Percentiles rank a stretch among this genome's conserved stretches.
phyloP scores from a whole-genome alignment of 306 rosid genomes.

The Neltuma alba region DNA sequence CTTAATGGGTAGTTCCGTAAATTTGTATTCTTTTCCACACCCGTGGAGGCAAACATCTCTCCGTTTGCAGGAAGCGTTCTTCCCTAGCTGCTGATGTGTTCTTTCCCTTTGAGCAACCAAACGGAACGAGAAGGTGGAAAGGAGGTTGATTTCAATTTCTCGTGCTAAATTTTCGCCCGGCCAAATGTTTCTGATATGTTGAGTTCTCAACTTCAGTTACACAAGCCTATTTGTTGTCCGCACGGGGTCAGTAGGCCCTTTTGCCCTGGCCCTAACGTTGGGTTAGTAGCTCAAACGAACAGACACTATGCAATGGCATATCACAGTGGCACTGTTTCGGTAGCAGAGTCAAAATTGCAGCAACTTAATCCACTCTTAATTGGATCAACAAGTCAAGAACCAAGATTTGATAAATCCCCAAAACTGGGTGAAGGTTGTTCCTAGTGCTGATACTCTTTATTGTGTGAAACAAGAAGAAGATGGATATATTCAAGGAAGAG shows the following conservation, averaged over 20 bases:
- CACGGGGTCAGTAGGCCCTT: slow-evolving; percentile 27
- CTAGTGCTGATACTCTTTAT: slow-evolving; percentile 35
- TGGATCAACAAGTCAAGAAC: slow-evolving; percentile 33
- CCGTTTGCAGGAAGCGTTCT: neutral
- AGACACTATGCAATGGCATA: neutral
- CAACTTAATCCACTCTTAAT: slow-evolving; percentile 27
- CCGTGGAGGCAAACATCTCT: neutral
- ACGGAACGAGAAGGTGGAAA: neutral
- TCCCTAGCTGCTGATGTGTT: neutral
- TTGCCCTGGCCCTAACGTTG: slow-evolving; percentile 4
- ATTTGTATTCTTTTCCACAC: neutral
- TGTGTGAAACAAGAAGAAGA: slow-evolving; percentile 37
- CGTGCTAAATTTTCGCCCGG: neutral
- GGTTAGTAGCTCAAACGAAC: slow-evolving; percentile 28
- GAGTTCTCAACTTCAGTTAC: slow-evolving; percentile 42
- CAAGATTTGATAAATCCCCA: slow-evolving; percentile 31
- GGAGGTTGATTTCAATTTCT: neutral
- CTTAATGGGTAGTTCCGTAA: neutral
- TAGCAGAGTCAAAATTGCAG: slow-evolving; percentile 36
- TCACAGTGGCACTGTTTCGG: slow-evolving; percentile 36
- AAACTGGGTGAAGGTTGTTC: slow-evolving; percentile 35
- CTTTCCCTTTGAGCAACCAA: neutral
- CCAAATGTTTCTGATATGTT: slow-evolving; percentile 31
- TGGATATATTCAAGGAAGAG: slow-evolving; percentile 33
- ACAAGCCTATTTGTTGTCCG: slow-evolving; percentile 33